These are phyloP conservation scores for Lecanoromycetidae sp. DNA, from an alignment of 2,329 filamentous ascomycete genomes.

Conservation along the genomic window DNA sequence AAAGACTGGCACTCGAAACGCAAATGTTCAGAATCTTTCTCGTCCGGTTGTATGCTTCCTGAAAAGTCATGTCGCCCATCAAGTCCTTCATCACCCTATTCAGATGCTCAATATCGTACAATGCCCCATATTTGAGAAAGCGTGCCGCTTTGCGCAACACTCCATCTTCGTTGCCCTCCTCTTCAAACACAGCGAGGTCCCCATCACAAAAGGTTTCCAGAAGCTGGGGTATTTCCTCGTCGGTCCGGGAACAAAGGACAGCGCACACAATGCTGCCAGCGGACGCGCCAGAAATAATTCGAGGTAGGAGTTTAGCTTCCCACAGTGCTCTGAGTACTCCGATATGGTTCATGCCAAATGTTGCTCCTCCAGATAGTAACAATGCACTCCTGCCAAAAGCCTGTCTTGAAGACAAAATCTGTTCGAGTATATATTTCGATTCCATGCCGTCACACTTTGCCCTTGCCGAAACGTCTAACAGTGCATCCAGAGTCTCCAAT, in stretches of 20 bases:
- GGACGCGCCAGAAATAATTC: constrained; percentile 78
- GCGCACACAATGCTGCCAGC: constrained; percentile 78
- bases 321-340: constrained; percentile 74
- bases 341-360: constrained; percentile 85
- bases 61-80: constrained; percentile 83
- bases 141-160: constrained; percentile 57
- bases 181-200: constrained; percentile 70
- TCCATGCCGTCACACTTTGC: constrained; percentile 43
- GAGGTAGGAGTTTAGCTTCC: constrained; percentile 61
- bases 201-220: constrained; percentile 62
- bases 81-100: constrained; percentile 67
- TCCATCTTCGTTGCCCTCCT: constrained; percentile 46
- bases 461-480: constrained; percentile 52
- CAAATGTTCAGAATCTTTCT: constrained; percentile 86
- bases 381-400: constrained; percentile 77
- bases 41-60: constrained; percentile 92
- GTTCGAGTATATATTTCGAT: constrained; percentile 50
- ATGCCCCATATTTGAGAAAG: constrained; percentile 66
- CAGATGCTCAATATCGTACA: constrained; percentile 75
- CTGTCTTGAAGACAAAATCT: constrained; percentile 59
- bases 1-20: constrained; percentile 75
- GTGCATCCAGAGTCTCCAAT: constrained; percentile 56
- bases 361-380: constrained; percentile 72
- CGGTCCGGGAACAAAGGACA: constrained; percentile 64
- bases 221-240: constrained; percentile 62